Evolutionary conservation across 176 grass and related monocot species (phyloP).

Genomic region (Miscanthus lutarioriparius): DNA sequence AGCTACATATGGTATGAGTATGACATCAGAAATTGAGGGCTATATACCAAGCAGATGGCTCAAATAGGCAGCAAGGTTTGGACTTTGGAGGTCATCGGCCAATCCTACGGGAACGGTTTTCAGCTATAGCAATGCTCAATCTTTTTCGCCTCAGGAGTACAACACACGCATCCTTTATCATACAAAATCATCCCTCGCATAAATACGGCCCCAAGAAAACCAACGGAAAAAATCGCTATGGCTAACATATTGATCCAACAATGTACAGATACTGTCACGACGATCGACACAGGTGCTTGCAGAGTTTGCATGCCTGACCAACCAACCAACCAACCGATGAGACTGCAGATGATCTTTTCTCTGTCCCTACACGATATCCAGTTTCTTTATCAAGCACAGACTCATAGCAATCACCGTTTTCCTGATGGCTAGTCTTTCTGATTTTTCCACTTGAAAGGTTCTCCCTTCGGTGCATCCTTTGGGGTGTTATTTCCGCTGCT

Average conservation of each 20-base stretch:
- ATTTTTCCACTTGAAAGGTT: conserved; percentile 63
- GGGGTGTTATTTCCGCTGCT: conserved; percentile 57
- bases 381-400: conserved; percentile 23
- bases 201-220: conserved; percentile 36
- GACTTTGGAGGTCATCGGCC: neutral
- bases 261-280: conserved; percentile 50
- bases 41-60: neutral
- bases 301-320: neutral
- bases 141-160: conserved; percentile 8
- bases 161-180: conserved; percentile 43
- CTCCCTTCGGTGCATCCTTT: conserved; percentile 38
- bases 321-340: neutral
- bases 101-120: conserved; percentile 4
- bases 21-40: neutral
- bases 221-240: conserved; percentile 42
- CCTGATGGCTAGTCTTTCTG: conserved; percentile 36
- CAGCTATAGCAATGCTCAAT: conserved; percentile 25
- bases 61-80: neutral
- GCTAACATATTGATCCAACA: conserved; percentile 50
- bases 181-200: conserved; percentile 41
- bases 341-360: conserved; percentile 28
- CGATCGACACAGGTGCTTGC: conserved; percentile 3
- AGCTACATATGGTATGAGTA: neutral
- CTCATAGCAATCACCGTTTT: neutral
- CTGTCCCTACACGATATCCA: neutral